Base-by-base conservation (phyloP, 2,329 filamentous ascomycete genomes). In the Talaromyces sp. region DNA sequence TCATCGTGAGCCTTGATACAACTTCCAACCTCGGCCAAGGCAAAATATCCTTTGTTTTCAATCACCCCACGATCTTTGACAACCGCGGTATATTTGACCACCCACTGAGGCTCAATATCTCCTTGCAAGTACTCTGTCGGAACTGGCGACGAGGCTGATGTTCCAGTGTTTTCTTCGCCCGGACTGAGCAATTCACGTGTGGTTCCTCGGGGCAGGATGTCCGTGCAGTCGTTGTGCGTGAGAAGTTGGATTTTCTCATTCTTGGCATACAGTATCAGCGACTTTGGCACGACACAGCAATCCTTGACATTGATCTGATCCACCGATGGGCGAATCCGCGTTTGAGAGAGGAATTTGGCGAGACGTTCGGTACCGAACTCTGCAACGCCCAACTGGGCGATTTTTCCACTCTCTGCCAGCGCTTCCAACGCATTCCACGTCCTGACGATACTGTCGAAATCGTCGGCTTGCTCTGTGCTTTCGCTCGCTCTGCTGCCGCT, bases 21-120 rank as follows among this genome's bases (percentile, higher is more conserved):
- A 60, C 81, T 79, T 54, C 80, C 79, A 66, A 95, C 76, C 71
- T 92, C 88, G 3, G 93, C 93, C 22, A 88, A 86, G 1, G 93
- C 93, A 80, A 97, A 97, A 76, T 97, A 98, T 8, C 95, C 95
- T 81, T 98, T 99, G 73, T 95, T 96, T 81, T 99, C 95, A 66
- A 99, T 93, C 9, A 99, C 95, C 15, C 95, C 95, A 59, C 95
- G 84, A 73, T 98, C 90, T 74, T 90, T 90, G 47, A 98, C 91
- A 62, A 98, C 93, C 1, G 95, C 95, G 42, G 93, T 97, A 74
- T 99, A 99, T 74, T 98, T 96, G 67, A 93, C 89, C 30, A 98
- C 95, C 93, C 95, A 99, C 73, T 93, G 88, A 30, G 95, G 93
- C 62, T 86, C 84, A 55, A 98, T 83, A 66, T 96, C 87, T 4